These are phyloP conservation scores for Plantago elongata DNA, from an alignment of 257 asterid genomes.

Conservation along the genomic window DNA sequence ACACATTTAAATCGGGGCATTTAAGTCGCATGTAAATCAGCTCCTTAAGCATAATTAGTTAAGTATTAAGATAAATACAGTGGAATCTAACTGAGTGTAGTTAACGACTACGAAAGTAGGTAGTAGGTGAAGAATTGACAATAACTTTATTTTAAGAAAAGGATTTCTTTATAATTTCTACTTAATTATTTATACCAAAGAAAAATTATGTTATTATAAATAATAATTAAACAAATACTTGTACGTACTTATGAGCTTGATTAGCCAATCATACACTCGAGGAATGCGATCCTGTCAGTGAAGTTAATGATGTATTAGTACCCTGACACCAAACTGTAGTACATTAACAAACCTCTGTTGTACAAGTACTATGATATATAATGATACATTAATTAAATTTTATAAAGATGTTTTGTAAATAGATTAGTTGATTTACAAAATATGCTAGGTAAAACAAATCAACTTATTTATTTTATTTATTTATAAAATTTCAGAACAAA, in stretches of 20 bases:
- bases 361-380: no score
- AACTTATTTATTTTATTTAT: no score
- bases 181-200: neutral
- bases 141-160: no score
- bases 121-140: conserved; percentile 15
- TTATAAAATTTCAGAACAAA: no score
- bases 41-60: conserved; percentile 11
- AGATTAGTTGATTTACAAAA: no score
- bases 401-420: no score
- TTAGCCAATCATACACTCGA: conserved; percentile 34
- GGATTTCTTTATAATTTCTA: no score
- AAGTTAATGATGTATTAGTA: conserved; percentile 9
- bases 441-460: no score
- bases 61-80: conserved; percentile 11
- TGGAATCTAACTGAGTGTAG: conserved; percentile 26
- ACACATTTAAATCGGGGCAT: no score
- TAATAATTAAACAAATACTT: neutral
- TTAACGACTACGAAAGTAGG: neutral
- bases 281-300: conserved; percentile 46
- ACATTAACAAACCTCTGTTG: neutral
- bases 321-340: conserved; percentile 9
- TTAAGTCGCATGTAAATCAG: no score
- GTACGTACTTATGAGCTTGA: conserved; percentile 3
- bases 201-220: neutral
- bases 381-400: no score